Evolutionary conservation across 2,329 filamentous ascomycete genomes (phyloP).

Genomic region (Elsinoe australis): DNA sequence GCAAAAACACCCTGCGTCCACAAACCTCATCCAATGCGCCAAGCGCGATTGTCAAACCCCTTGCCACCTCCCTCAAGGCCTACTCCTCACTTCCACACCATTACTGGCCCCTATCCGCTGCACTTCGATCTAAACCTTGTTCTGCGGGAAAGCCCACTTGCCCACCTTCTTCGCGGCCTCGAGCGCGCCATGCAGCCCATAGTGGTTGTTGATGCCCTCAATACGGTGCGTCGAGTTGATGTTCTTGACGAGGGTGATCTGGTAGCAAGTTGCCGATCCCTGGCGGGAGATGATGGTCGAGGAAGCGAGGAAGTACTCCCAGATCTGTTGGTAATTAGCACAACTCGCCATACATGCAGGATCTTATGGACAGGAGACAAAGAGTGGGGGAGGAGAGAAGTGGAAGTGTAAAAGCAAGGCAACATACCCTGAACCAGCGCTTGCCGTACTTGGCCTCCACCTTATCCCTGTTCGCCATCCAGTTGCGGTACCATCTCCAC

Average conservation of each 20-base stretch:
- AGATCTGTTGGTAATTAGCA: conserved; percentile 53
- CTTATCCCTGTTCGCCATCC: conserved; percentile 88
- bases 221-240: conserved; percentile 78
- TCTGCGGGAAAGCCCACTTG: conserved; percentile 27
- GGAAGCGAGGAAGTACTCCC: conserved; percentile 85
- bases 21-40: too few relatives aligned
- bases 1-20: too few relatives aligned
- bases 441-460: conserved; percentile 91
- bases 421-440: conserved; percentile 92
- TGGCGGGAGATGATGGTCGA: conserved; percentile 78
- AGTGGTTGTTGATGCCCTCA: conserved; percentile 64
- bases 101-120: too few relatives aligned
- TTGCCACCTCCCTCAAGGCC: too few relatives aligned
- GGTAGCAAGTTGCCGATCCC: conserved; percentile 76
- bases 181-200: conserved; percentile 59
- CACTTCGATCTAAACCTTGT: too few relatives aligned
- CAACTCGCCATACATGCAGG: too few relatives aligned
- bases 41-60: too few relatives aligned
- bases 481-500: conserved; percentile 98
- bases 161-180: conserved; percentile 38
- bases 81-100: too few relatives aligned
- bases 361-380: too few relatives aligned
- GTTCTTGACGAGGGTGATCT: conserved; percentile 83
- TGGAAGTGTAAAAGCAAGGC: conserved; percentile 36
- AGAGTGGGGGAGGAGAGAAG: too few relatives aligned